A percentile compares a stretch with the other conserved stretches of the same genome.
These are phyloP conservation scores for Phytophthora vignae DNA, from an alignment of 352 stramenopile genomes.

Conservation along the genomic window DNA sequence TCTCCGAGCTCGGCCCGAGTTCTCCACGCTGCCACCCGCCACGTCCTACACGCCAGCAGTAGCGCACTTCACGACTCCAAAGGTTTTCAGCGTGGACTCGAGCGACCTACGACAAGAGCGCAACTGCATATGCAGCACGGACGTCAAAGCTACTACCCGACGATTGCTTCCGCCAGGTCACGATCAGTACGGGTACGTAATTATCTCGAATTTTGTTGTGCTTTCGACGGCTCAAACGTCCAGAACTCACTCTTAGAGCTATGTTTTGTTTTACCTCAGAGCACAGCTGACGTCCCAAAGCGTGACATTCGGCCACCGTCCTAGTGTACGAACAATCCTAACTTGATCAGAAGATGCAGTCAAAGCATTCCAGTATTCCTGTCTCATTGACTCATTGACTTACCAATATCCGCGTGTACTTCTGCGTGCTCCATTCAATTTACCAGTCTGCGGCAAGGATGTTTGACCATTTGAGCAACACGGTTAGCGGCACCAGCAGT, in stretches of 20 bases:
- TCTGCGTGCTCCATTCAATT: not conserved
- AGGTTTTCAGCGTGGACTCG: conserved; percentile 62
- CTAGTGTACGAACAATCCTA: conserved; percentile 41
- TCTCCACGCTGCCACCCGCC: conserved; percentile 45
- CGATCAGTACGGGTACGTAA: conserved; percentile 51
- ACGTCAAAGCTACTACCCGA: conserved; percentile 28
- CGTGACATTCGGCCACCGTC: conserved; percentile 80
- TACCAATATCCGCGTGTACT: conserved; percentile 5
- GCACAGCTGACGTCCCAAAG: conserved; percentile 49
- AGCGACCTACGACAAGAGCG: conserved; percentile 43
- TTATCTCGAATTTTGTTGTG: not conserved
- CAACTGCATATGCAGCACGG: conserved; percentile 5
- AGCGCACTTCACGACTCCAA: conserved; percentile 48
- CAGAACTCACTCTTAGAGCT: conserved; percentile 14
- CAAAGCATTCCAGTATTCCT: too few species aligned
- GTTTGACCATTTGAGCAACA: conserved; percentile 71
- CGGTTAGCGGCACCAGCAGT: conserved; percentile 29
- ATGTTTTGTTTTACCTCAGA: conserved; percentile 33
- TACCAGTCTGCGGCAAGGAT: conserved; percentile 70
- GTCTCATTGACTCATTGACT: not conserved
- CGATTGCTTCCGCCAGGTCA: conserved; percentile 35
- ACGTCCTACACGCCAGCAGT: conserved; percentile 53
- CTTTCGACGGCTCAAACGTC: conserved; percentile 20
- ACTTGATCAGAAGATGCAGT: conserved; percentile 18
- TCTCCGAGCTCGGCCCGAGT: conserved; percentile 57